Percentiles rank a stretch among this genome's conserved stretches.
phyloP scores from a whole-genome alignment of 768 basidiomycete species.

The Suillus sp. region DNA sequence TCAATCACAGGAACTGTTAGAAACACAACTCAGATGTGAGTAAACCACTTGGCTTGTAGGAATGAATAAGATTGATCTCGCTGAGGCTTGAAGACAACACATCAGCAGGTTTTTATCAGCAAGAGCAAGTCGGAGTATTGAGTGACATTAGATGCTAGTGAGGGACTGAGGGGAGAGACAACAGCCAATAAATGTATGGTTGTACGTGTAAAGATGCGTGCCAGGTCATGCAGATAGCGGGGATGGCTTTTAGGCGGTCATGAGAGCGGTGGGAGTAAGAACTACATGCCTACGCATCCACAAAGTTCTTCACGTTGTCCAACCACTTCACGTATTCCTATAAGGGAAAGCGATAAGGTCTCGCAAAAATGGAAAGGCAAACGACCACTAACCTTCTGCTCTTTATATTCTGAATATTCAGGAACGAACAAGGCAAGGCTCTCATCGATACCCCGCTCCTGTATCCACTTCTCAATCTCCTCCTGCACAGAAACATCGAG shows the following conservation, averaged over 20 bases:
- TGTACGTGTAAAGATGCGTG: conserved; percentile 15
- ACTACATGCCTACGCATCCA: conserved; percentile 54
- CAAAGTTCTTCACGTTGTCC: conserved; percentile 75
- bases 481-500: conserved; percentile 87
- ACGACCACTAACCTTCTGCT: conserved; percentile 71
- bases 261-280: neutral
- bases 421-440: conserved; percentile 83
- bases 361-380: conserved; percentile 23
- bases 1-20: neutral
- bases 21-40: neutral
- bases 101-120: neutral
- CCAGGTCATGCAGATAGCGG: conserved; percentile 7
- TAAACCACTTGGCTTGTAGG: neutral
- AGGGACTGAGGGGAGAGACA: conserved; percentile 27
- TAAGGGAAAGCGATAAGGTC: conserved; percentile 16
- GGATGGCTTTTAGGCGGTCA: conserved; percentile 6
- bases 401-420: conserved; percentile 87
- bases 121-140: neutral
- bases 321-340: conserved; percentile 95
- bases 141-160: conserved; percentile 8
- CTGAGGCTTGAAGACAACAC: neutral
- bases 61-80: neutral
- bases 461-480: conserved; percentile 86
- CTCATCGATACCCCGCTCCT: conserved; percentile 89
- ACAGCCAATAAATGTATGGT: conserved; percentile 16